Evolutionary conservation across 208 protist genomes (phyloP).

Genomic region (Acanthamoeba castellanii): DNA sequence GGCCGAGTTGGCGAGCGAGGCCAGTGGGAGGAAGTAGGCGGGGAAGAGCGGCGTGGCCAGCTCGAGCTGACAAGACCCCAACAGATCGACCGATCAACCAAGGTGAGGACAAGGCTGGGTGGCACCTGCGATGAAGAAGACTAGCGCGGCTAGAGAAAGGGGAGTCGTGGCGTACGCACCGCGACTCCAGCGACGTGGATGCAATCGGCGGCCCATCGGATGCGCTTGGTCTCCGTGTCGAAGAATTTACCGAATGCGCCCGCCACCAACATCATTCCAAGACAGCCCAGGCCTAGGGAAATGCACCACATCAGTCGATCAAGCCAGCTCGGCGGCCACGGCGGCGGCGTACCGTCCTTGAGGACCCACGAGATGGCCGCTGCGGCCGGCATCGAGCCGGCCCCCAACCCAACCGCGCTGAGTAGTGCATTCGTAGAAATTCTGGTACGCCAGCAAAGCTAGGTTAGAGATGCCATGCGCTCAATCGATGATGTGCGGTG

Average conservation of each 20-base stretch:
- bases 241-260: conserved; percentile 67
- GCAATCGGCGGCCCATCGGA: conserved; percentile 67
- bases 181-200: conserved; percentile 63
- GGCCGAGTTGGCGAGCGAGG: conserved; percentile 61
- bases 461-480: too few species aligned
- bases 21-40: conserved; percentile 63
- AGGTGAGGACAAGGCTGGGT: too few species aligned
- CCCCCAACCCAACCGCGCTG: conserved; percentile 43
- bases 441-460: background rate
- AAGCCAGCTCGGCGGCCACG: background rate
- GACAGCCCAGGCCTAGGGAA: conserved; percentile 33
- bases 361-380: conserved; percentile 70
- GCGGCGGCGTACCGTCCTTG: conserved; percentile 29
- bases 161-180: background rate
- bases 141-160: background rate
- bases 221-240: conserved; percentile 71
- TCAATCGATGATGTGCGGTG: background rate
- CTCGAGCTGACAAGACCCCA: background rate
- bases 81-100: background rate
- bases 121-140: background rate
- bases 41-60: conserved; percentile 69
- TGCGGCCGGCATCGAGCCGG: background rate
- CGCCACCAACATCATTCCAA: conserved; percentile 67
- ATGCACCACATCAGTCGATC: background rate
- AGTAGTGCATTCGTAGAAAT: conserved; percentile 56